These are phyloP conservation scores for Hemileccinum rubropunctum DNA, from an alignment of 768 basidiomycete genomes.

Conservation along the genomic window DNA sequence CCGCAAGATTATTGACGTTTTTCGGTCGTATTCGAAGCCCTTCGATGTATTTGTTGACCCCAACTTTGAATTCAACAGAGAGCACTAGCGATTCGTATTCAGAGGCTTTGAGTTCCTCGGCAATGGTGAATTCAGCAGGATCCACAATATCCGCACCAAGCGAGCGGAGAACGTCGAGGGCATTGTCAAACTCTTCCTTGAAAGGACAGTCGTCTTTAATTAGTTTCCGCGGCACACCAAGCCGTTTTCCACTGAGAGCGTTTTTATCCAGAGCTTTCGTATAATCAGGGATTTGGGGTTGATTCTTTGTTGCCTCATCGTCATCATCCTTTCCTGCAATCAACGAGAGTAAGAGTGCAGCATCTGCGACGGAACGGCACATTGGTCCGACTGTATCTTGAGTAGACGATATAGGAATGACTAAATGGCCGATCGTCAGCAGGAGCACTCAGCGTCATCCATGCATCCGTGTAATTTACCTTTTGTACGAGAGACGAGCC, in stretches of 20 bases:
- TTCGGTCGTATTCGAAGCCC: conserved; percentile 51
- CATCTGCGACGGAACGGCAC: conserved; percentile 52
- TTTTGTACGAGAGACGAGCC: conserved; percentile 37
- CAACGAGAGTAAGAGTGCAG: conserved; percentile 49
- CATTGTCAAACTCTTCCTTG: conserved; percentile 37
- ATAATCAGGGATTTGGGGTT: conserved; percentile 57
- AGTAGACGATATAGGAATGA: conserved; percentile 54
- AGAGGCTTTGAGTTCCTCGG: conserved; percentile 44
- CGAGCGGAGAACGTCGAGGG: conserved; percentile 34
- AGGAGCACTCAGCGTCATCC: neutral
- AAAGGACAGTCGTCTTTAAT: conserved; percentile 22
- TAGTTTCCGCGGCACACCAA: conserved; percentile 50
- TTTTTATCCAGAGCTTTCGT: conserved; percentile 47
- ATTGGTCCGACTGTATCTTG: conserved; percentile 63
- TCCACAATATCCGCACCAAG: conserved; percentile 55
- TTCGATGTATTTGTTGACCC: conserved; percentile 48
- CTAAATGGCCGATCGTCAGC: conserved; percentile 25
- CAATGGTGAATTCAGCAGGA: conserved; percentile 57
- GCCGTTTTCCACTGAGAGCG: conserved; percentile 48
- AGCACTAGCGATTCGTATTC: conserved; percentile 53
- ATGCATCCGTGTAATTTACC: conserved; percentile 20
- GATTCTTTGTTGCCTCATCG: conserved; percentile 50
- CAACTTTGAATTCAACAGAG: conserved; percentile 59
- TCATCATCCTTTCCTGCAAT: conserved; percentile 54
- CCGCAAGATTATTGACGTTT: conserved; percentile 52